Conservation (phyloP, 2,329 filamentous ascomycete genomes). For the Aspergillus sp. region DNA sequence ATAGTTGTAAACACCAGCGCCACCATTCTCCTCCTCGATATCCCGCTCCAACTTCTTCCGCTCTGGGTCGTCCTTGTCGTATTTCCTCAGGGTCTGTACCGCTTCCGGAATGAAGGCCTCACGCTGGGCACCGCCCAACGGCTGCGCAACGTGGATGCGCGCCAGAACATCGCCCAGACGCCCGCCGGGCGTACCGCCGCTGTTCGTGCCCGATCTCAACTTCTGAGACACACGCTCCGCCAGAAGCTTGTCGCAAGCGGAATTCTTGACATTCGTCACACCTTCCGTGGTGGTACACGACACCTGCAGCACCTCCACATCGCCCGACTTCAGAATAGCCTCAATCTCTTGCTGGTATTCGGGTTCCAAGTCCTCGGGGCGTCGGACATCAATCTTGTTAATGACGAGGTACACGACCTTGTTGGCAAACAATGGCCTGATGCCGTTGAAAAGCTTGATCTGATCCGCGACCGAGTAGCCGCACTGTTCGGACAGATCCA, state of each 20-base stretch:
- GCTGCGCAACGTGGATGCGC: conserved; percentile 94
- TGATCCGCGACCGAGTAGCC: conserved; percentile 89
- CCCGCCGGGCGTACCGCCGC: conserved; percentile 63
- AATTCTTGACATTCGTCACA: conserved; percentile 89
- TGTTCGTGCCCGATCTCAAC: conserved; percentile 78
- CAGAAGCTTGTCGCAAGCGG: conserved; percentile 83
- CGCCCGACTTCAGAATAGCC: conserved; percentile 69
- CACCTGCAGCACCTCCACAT: conserved; percentile 85
- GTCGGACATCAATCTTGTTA: conserved; percentile 94
- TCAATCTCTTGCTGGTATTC: conserved; percentile 71
- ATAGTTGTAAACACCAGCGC: conserved; percentile 91
- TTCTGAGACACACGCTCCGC: conserved; percentile 92
- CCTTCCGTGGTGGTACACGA: conserved; percentile 94
- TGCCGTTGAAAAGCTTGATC: conserved; percentile 89
- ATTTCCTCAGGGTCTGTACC: conserved; percentile 71
- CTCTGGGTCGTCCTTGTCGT: conserved; percentile 82
- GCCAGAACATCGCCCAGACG: conserved; percentile 83
- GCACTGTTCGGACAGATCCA: conserved; percentile 94
- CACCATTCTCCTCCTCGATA: conserved; percentile 82
- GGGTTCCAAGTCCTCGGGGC: conserved; percentile 74
- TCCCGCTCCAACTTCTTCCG: conserved; percentile 71
- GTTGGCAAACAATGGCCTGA: conserved; percentile 93
- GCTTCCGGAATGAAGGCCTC: conserved; percentile 85
- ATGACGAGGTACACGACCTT: conserved; percentile 94
- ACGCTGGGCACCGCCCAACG: conserved; percentile 66